These are phyloP conservation scores for Phaffomyces thermotolerans DNA, from an alignment of 805 yeast genomes.

Conservation along the genomic window DNA sequence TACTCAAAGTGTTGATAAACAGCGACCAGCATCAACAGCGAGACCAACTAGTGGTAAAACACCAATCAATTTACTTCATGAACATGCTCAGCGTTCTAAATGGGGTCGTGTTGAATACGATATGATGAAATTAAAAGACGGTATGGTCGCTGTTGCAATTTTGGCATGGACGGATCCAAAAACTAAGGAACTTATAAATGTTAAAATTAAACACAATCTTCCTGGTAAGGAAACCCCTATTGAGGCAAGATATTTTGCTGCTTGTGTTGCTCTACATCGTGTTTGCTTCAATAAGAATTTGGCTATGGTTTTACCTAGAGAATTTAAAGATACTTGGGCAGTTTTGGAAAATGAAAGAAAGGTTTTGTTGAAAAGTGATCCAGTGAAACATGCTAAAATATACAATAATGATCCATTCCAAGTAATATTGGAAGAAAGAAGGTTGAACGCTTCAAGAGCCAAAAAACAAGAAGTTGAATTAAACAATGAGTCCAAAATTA, in stretches of 20 bases:
- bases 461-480: conserved; percentile 40
- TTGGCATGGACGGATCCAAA: conserved; percentile 75
- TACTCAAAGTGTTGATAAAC: conserved; percentile 1
- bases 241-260: conserved; percentile 87
- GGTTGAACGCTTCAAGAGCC: conserved; percentile 32
- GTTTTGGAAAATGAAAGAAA: conserved; percentile 58
- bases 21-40: conserved; percentile 9
- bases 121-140: conserved; percentile 47
- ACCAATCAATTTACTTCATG: conserved; percentile 81
- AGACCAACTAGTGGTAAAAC: conserved; percentile 56
- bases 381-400: conserved; percentile 38
- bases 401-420: conserved; percentile 75
- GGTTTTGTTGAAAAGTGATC: conserved; percentile 37
- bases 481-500: conserved; percentile 44
- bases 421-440: conserved; percentile 52
- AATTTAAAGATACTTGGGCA: conserved; percentile 74
- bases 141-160: conserved; percentile 58
- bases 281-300: conserved; percentile 75
- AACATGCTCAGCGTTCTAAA: conserved; percentile 77
- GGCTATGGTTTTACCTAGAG: conserved; percentile 80
- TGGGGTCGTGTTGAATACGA: conserved; percentile 86
- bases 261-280: conserved; percentile 79
- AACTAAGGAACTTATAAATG: conserved; percentile 55
- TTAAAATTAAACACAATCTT: conserved; percentile 46
- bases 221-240: conserved; percentile 71